These are phyloP conservation scores for Dryas octopetala DNA, from an alignment of 306 rosid genomes.

Conservation along the genomic window DNA sequence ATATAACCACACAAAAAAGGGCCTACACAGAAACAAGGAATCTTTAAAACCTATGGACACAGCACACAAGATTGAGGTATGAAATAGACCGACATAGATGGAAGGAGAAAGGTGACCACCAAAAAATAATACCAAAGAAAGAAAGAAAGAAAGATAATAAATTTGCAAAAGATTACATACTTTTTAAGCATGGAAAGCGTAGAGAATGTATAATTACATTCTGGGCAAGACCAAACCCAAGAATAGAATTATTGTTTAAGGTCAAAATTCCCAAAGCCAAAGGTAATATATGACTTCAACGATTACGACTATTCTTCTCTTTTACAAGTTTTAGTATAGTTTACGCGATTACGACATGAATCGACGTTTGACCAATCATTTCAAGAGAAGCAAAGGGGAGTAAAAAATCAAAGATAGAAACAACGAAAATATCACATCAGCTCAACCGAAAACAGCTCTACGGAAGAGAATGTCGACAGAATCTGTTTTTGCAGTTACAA, in stretches of 20 bases:
- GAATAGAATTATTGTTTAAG: constrained; percentile 6
- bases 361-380: constrained; percentile 27
- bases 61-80: constrained; percentile 37
- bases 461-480: constrained; percentile 34
- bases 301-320: constrained; percentile 21
- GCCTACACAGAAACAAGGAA: constrained; percentile 56
- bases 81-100: constrained; percentile 39
- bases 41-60: constrained; percentile 54
- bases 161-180: constrained; percentile 4
- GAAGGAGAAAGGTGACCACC: constrained; percentile 9
- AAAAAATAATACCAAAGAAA: background rate
- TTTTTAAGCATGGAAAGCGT: constrained; percentile 5
- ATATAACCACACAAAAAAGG: constrained; percentile 56
- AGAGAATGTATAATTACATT: constrained; percentile 10
- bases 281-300: constrained; percentile 26
- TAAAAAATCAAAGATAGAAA: constrained; percentile 44
- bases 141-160: background rate
- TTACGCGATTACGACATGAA: constrained; percentile 41
- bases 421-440: constrained; percentile 67
- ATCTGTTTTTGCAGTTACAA: constrained; percentile 34
- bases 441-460: constrained; percentile 40
- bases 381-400: constrained; percentile 8
- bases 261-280: constrained; percentile 24
- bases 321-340: constrained; percentile 28
- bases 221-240: constrained; percentile 3